Base-by-base conservation (phyloP, 805 yeast species). In the Huiozyma sinensis region DNA sequence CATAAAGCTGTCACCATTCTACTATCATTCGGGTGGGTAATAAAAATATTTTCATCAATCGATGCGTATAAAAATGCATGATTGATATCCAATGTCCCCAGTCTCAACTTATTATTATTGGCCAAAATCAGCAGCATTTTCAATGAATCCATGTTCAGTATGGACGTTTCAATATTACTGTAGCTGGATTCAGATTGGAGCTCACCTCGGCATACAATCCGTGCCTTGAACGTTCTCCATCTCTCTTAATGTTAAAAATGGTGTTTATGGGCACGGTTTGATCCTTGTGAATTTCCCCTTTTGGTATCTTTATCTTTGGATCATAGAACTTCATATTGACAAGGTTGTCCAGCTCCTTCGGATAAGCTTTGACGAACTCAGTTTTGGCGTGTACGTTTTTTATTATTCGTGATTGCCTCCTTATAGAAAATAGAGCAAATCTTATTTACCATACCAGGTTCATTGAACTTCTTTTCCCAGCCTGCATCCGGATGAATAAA, bases 351-450 rank as follows among this genome's bases (percentile, higher is more conserved):
- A 42, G 3, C 39, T 45, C 48, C 7, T 35, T 42, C 4, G 39
- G 34, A 12, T 35, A 42, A 11, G 48, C 43, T 13, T 39, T 35
- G 9, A 31, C 11, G 24, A 30, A 45, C 6, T 13, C 13, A 2
- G 24, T 10, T 17, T 37, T 41, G n/a, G 17, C 33, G 7, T 30
- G 11, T 8, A 28, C 6, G 33, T 44, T 41, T 13, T 13, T n/a
- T 24, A 28, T 46, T 46, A 10, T 41, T 36, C n/a, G 44, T 34
- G 7, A 46, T 44, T 3, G 49, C 49, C 7, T 46, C 40, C n/a
- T 41, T 43, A 32, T 40, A 43, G 12, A 43, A 46, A n/a, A 41
- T 17, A 28, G 44, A 7, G 24, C 42, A 3, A 31, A 31, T 31
- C 33, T 31, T 31, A 8, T 31, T 31, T 17, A 17, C 24, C 24